Evolutionary conservation across 192 early-diverging fungal species (phyloP), one percentile per base, ranked within the genome.

Genomic region (Spizellomyces punctatus): DNA sequence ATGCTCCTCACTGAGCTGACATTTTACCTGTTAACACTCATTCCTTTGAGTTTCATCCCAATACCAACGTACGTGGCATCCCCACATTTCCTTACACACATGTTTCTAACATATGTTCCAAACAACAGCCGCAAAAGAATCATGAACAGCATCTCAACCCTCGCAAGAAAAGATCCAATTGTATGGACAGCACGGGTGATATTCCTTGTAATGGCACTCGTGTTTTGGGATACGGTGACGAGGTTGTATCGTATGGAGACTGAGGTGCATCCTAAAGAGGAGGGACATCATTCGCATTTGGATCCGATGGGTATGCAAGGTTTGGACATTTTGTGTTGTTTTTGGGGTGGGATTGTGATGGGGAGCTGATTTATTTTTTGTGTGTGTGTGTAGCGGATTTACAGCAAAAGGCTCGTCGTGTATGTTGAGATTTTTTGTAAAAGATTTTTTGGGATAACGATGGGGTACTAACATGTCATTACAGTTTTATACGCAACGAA

Each of bases 181-280:
- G 71, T 79, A 16, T 82, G 83, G 80, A 58, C 66, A 22, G 71
- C 70, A 10, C 77, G 78, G 16, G 75, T 84, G 27, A 8, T 84
- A 8, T 62, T 84, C 49, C 66, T 84, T 46, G 41, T 82, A 8
- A 78, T 84, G 22, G 73, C 70, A 6, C 73, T 58, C 9, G 80
- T 82, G n/a, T 84, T 84, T 71, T 64, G 62, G 8, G 83, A 84
- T 62, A 84, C 83, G 9, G 44, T 84, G n/a, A 55, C 52, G n/a
- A 21, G 79, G 0, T 67, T 84, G n/a, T 77, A 73, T 48, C 47
- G 66, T 45, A 72, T 84, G 60, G 80, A 80, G 8, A 14, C 41
- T 2, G 77, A 75, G 44, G 27, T 36, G 27, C 14, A 68, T 73
- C 16, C 22, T 17, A n/a, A 72, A 68, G 65, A 72, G 8, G n/a